Conservation (phyloP, 2,329 filamentous ascomycete species). For the Penicillium sp. region DNA sequence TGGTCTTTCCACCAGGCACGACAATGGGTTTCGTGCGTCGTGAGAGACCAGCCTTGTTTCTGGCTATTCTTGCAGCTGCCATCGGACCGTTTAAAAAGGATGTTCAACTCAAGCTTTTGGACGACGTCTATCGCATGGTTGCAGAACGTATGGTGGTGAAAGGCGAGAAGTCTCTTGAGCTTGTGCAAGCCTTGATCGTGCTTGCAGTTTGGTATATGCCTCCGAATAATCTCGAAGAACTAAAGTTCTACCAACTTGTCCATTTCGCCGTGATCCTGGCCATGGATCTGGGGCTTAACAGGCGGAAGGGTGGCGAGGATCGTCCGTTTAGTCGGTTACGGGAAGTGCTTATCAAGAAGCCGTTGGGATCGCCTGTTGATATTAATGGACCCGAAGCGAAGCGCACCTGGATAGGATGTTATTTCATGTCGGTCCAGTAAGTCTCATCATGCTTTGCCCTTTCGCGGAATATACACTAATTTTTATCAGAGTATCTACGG, state of each 20-base stretch:
- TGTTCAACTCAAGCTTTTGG: conserved; percentile 66
- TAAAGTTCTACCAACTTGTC: conserved; percentile 88
- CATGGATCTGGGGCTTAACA: conserved; percentile 79
- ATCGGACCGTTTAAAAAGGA: conserved; percentile 60
- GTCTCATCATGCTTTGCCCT: conserved; percentile 20
- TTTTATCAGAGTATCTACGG: conserved; percentile 59
- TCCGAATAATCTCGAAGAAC: conserved; percentile 80
- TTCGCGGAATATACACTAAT: conserved; percentile 15
- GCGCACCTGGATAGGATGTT: conserved; percentile 66
- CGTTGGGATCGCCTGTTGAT: conserved; percentile 41
- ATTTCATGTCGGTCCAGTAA: conserved; percentile 65
- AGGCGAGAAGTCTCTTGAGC: conserved; percentile 80
- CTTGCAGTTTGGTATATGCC: conserved; percentile 85
- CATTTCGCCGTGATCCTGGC: conserved; percentile 83
- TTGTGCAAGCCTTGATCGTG: conserved; percentile 79
- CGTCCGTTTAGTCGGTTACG: conserved; percentile 44
- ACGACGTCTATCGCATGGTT: conserved; percentile 73
- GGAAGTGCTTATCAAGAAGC: conserved; percentile 48
- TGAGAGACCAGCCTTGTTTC: conserved; percentile 65
- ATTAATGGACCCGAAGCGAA: conserved; percentile 63
- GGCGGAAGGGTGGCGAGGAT: conserved; percentile 51
- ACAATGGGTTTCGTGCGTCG: conserved; percentile 61
- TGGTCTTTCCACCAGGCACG: conserved; percentile 62
- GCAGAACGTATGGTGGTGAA: conserved; percentile 76
- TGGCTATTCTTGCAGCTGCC: conserved; percentile 62